Evolutionary conservation across 441 rosid genomes (phyloP).

Genomic region (Gossypium davidsonii): DNA sequence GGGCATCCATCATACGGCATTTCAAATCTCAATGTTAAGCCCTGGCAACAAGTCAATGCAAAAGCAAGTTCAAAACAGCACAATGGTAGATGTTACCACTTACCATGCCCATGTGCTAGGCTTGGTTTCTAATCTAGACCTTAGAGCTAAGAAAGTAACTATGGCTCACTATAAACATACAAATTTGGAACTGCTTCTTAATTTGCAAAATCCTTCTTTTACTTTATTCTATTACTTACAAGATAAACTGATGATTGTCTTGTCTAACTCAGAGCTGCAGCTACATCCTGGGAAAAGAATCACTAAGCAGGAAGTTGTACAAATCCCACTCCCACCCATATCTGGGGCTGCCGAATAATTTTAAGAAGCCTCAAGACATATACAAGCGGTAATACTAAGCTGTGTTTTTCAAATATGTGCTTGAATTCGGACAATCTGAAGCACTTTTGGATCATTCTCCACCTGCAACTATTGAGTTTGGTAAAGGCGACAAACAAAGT

Average conservation of each 20-base stretch:
- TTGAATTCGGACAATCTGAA: constrained; percentile 20
- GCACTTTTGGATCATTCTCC: constrained; percentile 26
- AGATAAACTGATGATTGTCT: not conserved
- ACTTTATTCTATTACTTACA: not conserved
- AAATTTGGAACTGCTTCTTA: not conserved
- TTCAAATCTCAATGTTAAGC: not conserved
- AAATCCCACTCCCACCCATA: constrained; percentile 17
- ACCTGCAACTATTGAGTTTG: constrained; percentile 30
- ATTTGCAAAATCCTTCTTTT: constrained; percentile 1
- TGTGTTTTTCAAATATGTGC: not conserved
- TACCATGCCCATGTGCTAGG: not conserved
- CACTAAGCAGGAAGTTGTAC: constrained; percentile 22
- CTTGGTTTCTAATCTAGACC: not conserved
- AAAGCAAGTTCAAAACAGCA: not conserved
- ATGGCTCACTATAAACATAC: not conserved
- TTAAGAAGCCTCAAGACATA: constrained; percentile 17
- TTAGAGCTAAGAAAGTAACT: not conserved
- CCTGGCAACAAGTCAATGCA: not conserved
- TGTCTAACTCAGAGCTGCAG: not conserved
- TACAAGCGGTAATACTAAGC: not conserved
- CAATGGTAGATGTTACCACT: not conserved
- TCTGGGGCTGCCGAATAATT: constrained; percentile 15
- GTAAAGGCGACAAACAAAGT: constrained; percentile 4
- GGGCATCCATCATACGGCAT: not conserved
- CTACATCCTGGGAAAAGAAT: constrained; percentile 13